Percentiles rank a stretch among this genome's conserved stretches.
These are phyloP conservation scores for Colletotrichum costaricense DNA, from an alignment of 2,329 filamentous ascomycete species.

Conservation along the genomic window DNA sequence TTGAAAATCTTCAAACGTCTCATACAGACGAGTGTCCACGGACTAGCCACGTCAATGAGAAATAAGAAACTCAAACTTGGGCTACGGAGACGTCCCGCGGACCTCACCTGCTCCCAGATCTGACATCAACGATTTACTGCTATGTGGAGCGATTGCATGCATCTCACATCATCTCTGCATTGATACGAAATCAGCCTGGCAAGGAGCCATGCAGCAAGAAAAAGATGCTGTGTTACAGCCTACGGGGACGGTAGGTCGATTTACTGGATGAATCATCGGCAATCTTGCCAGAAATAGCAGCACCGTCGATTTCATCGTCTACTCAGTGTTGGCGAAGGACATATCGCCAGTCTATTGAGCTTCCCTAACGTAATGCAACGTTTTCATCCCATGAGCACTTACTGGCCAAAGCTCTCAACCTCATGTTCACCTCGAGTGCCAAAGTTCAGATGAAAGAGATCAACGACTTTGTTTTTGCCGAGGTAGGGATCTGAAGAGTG, in stretches of 20 bases:
- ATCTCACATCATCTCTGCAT: constrained; percentile 4
- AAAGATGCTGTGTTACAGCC: neutral
- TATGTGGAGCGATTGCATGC: constrained; percentile 9
- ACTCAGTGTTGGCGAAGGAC: neutral
- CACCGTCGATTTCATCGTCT: neutral
- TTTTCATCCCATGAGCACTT: neutral
- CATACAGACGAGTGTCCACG: constrained; percentile 16
- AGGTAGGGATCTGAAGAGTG: neutral
- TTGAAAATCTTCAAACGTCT: constrained; percentile 14
- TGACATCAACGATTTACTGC: neutral
- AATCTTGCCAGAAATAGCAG: neutral
- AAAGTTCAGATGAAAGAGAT: constrained; percentile 18
- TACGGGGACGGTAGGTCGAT: neutral
- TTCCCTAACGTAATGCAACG: neutral
- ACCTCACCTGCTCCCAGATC: neutral
- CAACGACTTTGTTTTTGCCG: neutral
- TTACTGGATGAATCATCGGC: neutral
- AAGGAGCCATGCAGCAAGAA: neutral
- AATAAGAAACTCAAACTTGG: neutral
- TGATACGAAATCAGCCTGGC: constrained; percentile 5
- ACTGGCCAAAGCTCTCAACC: neutral
- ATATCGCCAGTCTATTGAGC: neutral
- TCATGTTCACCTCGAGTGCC: neutral
- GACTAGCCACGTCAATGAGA: constrained; percentile 1
- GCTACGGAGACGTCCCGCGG: neutral